Conservation (phyloP, 352 stramenopile species). For the Lagenidium sp. region DNA sequence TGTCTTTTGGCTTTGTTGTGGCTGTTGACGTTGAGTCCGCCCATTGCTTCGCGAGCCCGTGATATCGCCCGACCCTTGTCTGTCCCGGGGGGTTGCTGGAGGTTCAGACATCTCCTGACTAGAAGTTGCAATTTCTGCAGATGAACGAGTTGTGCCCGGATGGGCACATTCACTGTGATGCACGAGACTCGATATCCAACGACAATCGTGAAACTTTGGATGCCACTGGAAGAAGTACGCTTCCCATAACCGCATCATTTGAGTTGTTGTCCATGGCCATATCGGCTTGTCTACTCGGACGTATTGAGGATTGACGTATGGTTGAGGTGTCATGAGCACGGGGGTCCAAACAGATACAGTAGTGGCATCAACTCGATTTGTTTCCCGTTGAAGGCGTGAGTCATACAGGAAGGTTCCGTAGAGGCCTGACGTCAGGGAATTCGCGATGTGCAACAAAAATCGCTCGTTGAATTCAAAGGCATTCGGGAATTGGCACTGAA, state of each 20-base stretch:
- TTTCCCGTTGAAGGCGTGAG: slow-evolving; percentile 51
- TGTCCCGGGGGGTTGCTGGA: no score
- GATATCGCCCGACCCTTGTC: no score
- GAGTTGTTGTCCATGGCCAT: slow-evolving; percentile 72
- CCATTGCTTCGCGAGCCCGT: not conserved
- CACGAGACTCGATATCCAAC: slow-evolving; percentile 52
- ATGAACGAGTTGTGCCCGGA: no score
- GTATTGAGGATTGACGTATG: slow-evolving; percentile 50
- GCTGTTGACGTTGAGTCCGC: not conserved
- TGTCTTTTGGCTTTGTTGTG: slow-evolving; percentile 7
- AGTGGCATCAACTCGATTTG: slow-evolving; percentile 38
- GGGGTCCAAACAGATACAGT: slow-evolving; percentile 79
- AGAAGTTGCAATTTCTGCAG: no score
- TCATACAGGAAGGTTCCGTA: slow-evolving; percentile 84
- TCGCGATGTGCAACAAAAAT: slow-evolving; percentile 74
- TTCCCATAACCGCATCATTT: slow-evolving; percentile 78
- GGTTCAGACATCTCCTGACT: slow-evolving; percentile 4
- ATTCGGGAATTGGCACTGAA: slow-evolving; percentile 66
- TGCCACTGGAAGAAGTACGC: slow-evolving; percentile 85
- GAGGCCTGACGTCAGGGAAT: slow-evolving; percentile 67
- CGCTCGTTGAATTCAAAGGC: slow-evolving; percentile 85
- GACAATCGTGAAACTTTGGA: slow-evolving; percentile 72
- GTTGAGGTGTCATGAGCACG: slow-evolving; percentile 34
- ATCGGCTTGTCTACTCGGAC: slow-evolving; percentile 36
- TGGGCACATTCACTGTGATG: slow-evolving; percentile 11